A percentile compares a stretch with the other conserved stretches of the same genome.
Evolutionary conservation across 495 filamentous ascomycete genomes (phyloP).

Genomic region (Clohesyomyces aquaticus): DNA sequence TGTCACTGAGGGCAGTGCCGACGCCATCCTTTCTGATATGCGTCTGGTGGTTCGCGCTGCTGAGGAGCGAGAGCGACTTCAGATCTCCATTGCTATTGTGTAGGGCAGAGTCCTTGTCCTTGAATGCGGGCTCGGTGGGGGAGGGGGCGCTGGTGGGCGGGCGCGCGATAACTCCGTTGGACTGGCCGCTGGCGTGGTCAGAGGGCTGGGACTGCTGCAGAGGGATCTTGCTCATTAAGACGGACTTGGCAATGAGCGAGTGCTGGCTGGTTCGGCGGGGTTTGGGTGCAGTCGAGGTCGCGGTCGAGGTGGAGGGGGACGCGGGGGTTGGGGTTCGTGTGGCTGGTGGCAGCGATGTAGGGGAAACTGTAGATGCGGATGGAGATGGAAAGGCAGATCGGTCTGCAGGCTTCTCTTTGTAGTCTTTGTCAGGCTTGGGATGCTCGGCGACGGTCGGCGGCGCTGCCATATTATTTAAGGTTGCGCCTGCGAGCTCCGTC

Average conservation of each 20-base stretch:
- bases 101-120: slow-evolving; percentile 10
- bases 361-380: not conserved
- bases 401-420: no score
- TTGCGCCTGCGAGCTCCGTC: not conserved
- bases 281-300: no score
- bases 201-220: slow-evolving; percentile 32
- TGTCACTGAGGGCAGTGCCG: slow-evolving; percentile 66
- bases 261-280: slow-evolving; percentile 40
- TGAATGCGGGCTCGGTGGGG: not conserved
- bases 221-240: slow-evolving; percentile 58
- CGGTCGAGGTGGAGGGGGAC: slow-evolving; percentile 19
- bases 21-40: slow-evolving; percentile 51
- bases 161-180: slow-evolving; percentile 20
- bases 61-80: slow-evolving; percentile 26
- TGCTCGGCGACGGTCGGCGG: slow-evolving; percentile 3
- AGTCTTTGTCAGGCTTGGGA: no score
- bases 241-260: slow-evolving; percentile 58
- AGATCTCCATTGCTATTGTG: slow-evolving; percentile 30
- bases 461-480: not conserved
- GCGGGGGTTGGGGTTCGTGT: slow-evolving; percentile 1
- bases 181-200: slow-evolving; percentile 28
- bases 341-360: not conserved
- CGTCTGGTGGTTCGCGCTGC: slow-evolving; percentile 29
- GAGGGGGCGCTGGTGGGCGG: not conserved
- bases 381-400: no score